Evolutionary conservation across 345 rosid species (phyloP).

Genomic region (Melaleuca quinquenervia): DNA sequence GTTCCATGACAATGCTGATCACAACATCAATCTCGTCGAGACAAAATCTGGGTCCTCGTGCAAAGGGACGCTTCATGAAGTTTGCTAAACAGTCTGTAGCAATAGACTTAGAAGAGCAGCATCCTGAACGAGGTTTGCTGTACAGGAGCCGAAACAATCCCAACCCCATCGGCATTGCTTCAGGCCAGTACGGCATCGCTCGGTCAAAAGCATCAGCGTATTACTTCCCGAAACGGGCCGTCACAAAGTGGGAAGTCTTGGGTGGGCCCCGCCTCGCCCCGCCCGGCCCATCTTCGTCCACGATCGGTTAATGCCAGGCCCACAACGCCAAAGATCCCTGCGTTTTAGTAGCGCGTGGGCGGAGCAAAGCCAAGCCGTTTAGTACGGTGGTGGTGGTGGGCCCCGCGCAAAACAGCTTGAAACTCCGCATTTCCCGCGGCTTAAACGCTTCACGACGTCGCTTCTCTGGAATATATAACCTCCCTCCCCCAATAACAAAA

Average conservation of each 20-base stretch:
- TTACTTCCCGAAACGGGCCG: not conserved
- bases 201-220: not conserved
- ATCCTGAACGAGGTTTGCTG: not conserved
- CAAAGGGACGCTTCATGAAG: not conserved
- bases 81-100: not conserved
- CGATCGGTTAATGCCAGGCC: not conserved
- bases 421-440: not conserved
- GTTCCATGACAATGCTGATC: not conserved
- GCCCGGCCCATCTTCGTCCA: not conserved
- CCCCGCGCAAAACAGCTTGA: not conserved
- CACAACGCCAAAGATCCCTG: not conserved
- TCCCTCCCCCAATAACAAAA: not conserved
- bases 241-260: not conserved
- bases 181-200: not conserved
- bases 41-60: not conserved
- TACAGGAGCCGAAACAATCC: not conserved
- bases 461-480: not conserved
- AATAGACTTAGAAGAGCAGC: not conserved
- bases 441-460: not conserved
- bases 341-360: not conserved
- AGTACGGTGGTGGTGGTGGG: not conserved
- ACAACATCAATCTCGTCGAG: not conserved
- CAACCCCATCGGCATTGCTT: not conserved
- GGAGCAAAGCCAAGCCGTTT: not conserved
- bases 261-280: too few relatives aligned